Conservation (phyloP, 2,329 filamentous ascomycete genomes). For the Hymenoscyphus salicellus region DNA sequence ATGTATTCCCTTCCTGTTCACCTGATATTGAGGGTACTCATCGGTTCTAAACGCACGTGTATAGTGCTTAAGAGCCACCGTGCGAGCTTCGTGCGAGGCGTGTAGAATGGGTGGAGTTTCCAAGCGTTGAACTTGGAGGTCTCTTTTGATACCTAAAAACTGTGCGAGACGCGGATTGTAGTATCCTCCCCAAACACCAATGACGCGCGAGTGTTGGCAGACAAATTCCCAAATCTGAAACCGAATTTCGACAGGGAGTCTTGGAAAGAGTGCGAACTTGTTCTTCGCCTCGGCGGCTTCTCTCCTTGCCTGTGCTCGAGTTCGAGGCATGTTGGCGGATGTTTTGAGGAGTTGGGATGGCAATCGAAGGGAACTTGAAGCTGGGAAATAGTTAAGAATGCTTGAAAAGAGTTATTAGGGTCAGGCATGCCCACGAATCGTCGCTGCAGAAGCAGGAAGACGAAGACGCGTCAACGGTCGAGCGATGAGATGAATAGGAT, state of each 20-base stretch:
- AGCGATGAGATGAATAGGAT: too few relatives aligned
- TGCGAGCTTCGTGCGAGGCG: neutral
- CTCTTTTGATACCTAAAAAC: too few relatives aligned
- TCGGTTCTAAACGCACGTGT: slow-evolving; percentile 16
- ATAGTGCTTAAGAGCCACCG: neutral
- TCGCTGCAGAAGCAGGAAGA: too few relatives aligned
- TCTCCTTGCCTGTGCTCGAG: neutral
- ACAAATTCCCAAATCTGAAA: neutral
- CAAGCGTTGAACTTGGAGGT: neutral
- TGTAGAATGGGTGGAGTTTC: neutral
- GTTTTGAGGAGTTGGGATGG: neutral
- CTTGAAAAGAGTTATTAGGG: too few relatives aligned
- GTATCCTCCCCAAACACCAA: neutral
- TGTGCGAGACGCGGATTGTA: too few relatives aligned
- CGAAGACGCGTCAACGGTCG: too few relatives aligned
- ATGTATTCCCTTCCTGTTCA: neutral
- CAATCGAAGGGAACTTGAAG: too few relatives aligned
- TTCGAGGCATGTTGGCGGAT: neutral
- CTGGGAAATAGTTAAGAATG: too few relatives aligned
- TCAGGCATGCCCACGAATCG: too few relatives aligned
- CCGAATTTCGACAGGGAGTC: neutral
- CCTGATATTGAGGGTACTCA: neutral
- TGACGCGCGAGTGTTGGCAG: neutral
- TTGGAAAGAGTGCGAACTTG: neutral
- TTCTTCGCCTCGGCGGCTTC: neutral